These are phyloP conservation scores for Candida pseudoglaebosa DNA, from an alignment of 805 yeast species.

Conservation along the genomic window DNA sequence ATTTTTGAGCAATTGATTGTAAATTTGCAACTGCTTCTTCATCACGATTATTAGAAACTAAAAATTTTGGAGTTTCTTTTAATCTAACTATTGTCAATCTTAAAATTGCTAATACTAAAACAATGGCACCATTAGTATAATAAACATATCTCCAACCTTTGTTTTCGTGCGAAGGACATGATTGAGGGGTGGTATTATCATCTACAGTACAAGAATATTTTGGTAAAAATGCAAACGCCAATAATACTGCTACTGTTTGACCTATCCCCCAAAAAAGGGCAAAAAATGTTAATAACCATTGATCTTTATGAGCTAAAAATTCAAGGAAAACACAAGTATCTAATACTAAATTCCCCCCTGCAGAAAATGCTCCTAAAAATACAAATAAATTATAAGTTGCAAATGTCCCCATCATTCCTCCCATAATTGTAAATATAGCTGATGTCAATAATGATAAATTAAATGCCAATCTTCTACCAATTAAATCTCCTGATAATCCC, in stretches of 20 bases:
- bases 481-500: slow-evolving; percentile 54
- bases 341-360: slow-evolving; percentile 56
- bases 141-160: slow-evolving; percentile 61
- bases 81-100: slow-evolving; percentile 32
- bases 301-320: slow-evolving; percentile 47
- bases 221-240: slow-evolving; percentile 56
- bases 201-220: slow-evolving; percentile 42
- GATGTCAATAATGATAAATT: slow-evolving; percentile 45
- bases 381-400: slow-evolving; percentile 49
- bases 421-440: slow-evolving; percentile 49
- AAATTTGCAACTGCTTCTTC: slow-evolving; percentile 44
- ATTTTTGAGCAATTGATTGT: slow-evolving; percentile 43
- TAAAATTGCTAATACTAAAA: slow-evolving; percentile 32
- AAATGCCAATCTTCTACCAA: slow-evolving; percentile 52
- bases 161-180: slow-evolving; percentile 46
- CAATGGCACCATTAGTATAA: slow-evolving; percentile 48
- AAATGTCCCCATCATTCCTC: slow-evolving; percentile 49
- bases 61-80: slow-evolving; percentile 56
- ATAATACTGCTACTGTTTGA: slow-evolving; percentile 49
- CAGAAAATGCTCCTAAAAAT: slow-evolving; percentile 41
- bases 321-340: slow-evolving; percentile 54
- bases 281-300: slow-evolving; percentile 50
- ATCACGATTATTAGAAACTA: slow-evolving; percentile 50
- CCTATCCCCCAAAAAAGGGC: slow-evolving; percentile 60
- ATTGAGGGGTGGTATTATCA: slow-evolving; percentile 8